Evolutionary conservation across 2,329 filamentous ascomycete species (phyloP).

Genomic region (Penicillium vulpinum): DNA sequence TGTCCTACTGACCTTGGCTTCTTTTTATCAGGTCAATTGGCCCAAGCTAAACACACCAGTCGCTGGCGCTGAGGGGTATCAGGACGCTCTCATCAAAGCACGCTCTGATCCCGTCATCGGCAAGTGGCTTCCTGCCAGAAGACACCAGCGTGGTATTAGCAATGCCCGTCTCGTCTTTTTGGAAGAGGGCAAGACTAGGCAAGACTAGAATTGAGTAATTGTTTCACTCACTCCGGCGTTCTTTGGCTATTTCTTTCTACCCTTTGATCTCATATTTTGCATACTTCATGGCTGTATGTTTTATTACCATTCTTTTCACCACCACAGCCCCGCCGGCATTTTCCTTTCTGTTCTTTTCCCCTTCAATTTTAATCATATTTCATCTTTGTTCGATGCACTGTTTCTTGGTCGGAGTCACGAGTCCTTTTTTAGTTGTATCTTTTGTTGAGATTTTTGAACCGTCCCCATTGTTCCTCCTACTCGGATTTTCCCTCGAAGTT

Average conservation of each 20-base stretch:
- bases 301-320: conserved; percentile 11
- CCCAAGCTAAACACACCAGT: conserved; percentile 89
- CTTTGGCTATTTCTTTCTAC: not conserved
- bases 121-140: conserved; percentile 60
- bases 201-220: conserved; percentile 89
- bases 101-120: conserved; percentile 81
- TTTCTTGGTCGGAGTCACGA: not conserved
- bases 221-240: not conserved
- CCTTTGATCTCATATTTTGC: conserved; percentile 9
- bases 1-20: conserved; percentile 4
- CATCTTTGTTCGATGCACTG: not conserved
- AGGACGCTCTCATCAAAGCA: conserved; percentile 80
- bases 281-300: conserved; percentile 23
- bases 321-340: not conserved
- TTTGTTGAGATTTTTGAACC: too few relatives aligned
- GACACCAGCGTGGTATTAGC: conserved; percentile 80
- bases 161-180: conserved; percentile 78
- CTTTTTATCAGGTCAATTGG: conserved; percentile 78
- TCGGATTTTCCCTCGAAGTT: not conserved
- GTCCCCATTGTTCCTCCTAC: not conserved
- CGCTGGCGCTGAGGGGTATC: conserved; percentile 83
- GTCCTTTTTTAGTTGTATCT: not conserved
- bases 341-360: not conserved
- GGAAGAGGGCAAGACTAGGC: conserved; percentile 96
- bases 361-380: not conserved